Evolutionary conservation across 169 alveolate species (phyloP).

Genomic region (Cryptosporidium canis): DNA sequence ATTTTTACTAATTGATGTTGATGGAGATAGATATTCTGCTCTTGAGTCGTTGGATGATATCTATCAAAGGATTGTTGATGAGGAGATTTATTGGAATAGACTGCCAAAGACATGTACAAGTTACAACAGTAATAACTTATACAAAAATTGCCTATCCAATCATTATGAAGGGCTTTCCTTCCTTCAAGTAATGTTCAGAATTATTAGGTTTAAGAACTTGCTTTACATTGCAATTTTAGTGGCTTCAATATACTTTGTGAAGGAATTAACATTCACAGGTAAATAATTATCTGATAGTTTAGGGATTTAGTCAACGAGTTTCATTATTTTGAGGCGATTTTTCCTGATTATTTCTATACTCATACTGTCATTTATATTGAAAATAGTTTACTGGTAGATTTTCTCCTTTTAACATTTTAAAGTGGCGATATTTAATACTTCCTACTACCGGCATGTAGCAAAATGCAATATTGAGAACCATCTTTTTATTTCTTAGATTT

Average conservation of each 20-base stretch:
- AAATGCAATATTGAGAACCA: conserved; percentile 44
- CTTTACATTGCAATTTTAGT: not conserved
- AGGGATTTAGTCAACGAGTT: not conserved
- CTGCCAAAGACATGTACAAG: conserved; percentile 31
- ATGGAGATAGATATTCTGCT: conserved; percentile 38
- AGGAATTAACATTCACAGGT: not conserved
- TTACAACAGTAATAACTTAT: conserved; percentile 11
- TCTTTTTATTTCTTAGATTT: conserved; percentile 8
- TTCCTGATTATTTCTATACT: not conserved
- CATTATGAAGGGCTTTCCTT: not conserved
- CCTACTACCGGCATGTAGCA: conserved; percentile 71
- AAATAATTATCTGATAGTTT: not conserved
- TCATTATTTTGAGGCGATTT: not conserved
- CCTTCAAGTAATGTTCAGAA: not conserved
- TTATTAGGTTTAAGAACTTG: not conserved
- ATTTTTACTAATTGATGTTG: conserved; percentile 32
- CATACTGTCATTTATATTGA: conserved; percentile 11
- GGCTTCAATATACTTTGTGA: not conserved
- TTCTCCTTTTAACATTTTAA: not conserved
- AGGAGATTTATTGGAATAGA: conserved; percentile 41
- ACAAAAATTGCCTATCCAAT: conserved; percentile 36
- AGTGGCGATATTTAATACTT: conserved; percentile 19
- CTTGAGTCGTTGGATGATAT: not conserved
- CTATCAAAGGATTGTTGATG: conserved; percentile 24
- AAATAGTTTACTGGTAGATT: conserved; percentile 32